Evolutionary conservation across 2,329 filamentous ascomycete genomes (phyloP).

Genomic region (Mycogone perniciosa): DNA sequence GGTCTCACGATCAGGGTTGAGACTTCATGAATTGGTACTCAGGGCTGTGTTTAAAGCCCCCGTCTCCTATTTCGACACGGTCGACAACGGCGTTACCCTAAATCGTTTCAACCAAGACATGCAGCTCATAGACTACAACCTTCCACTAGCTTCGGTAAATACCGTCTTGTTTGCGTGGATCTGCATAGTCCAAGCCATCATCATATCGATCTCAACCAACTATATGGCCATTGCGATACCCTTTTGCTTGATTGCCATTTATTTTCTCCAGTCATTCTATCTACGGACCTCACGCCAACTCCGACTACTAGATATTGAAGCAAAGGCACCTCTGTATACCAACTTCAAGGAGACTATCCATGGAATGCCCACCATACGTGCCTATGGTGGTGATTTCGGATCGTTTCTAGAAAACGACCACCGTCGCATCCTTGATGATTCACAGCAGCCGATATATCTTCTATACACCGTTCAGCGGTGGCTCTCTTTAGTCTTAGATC

Average conservation of each 20-base stretch:
- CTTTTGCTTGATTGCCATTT: not conserved
- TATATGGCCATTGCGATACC: not conserved
- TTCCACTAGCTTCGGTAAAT: too few relatives aligned
- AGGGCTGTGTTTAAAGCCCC: too few relatives aligned
- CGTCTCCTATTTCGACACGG: too few relatives aligned
- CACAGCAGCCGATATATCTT: conserved; percentile 31
- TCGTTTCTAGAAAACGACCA: conserved; percentile 19
- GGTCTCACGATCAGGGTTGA: too few relatives aligned
- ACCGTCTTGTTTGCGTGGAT: too few relatives aligned
- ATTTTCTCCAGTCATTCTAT: conserved; percentile 14
- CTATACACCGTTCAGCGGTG: conserved; percentile 44
- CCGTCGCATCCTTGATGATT: conserved; percentile 27
- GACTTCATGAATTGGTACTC: too few relatives aligned
- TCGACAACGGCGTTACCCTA: too few relatives aligned
- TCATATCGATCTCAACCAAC: not conserved
- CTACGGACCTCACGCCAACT: conserved; percentile 27
- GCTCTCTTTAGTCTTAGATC: conserved; percentile 42
- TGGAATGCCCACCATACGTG: conserved; percentile 26
- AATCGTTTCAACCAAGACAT: too few relatives aligned
- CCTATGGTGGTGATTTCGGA: conserved; percentile 19
- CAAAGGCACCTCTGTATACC: conserved; percentile 24
- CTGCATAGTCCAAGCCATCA: too few relatives aligned
- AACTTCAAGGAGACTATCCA: conserved; percentile 23
- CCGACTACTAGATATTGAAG: conserved; percentile 25
- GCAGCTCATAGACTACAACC: too few relatives aligned